A percentile compares a stretch with the other conserved stretches of the same genome.
Evolutionary conservation across 2,329 filamentous ascomycete genomes (phyloP).

Genomic region (Chaetomiaceae sp.): DNA sequence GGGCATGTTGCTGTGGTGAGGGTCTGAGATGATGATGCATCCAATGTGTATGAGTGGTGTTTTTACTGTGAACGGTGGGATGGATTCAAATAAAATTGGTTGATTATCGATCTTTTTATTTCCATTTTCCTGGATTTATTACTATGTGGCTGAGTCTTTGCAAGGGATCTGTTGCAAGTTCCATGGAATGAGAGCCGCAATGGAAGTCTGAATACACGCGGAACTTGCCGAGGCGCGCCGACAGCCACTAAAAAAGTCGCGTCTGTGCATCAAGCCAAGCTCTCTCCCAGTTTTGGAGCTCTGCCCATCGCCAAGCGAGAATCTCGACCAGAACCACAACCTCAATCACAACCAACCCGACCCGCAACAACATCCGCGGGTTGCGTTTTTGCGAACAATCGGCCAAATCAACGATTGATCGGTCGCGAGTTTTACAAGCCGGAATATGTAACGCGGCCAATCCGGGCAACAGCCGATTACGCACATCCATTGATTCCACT

Average conservation of each 20-base stretch:
- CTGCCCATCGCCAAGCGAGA: slow-evolving; percentile 2
- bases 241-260: slow-evolving; percentile 19
- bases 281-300: slow-evolving; percentile 10
- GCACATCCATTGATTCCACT: not conserved
- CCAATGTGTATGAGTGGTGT: no score
- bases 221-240: slow-evolving; percentile 21
- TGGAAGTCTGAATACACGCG: slow-evolving; percentile 1
- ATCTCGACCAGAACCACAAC: not conserved
- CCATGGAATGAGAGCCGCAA: no score
- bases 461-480: slow-evolving; percentile 25
- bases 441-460: slow-evolving; percentile 17
- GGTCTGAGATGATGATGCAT: no score
- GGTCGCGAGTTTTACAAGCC: not conserved
- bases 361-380: not conserved
- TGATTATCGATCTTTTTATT: no score
- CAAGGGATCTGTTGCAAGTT: no score
- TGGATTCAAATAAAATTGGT: no score
- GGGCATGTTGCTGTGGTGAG: no score
- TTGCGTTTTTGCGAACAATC: not conserved
- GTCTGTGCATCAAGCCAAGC: slow-evolving; percentile 15
- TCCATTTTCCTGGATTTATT: no score
- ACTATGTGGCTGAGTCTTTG: not conserved
- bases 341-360: not conserved
- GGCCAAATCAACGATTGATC: not conserved
- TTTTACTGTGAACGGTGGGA: no score